Conservation (phyloP, 2,329 filamentous ascomycete genomes). For the Diaporthe sp. region DNA sequence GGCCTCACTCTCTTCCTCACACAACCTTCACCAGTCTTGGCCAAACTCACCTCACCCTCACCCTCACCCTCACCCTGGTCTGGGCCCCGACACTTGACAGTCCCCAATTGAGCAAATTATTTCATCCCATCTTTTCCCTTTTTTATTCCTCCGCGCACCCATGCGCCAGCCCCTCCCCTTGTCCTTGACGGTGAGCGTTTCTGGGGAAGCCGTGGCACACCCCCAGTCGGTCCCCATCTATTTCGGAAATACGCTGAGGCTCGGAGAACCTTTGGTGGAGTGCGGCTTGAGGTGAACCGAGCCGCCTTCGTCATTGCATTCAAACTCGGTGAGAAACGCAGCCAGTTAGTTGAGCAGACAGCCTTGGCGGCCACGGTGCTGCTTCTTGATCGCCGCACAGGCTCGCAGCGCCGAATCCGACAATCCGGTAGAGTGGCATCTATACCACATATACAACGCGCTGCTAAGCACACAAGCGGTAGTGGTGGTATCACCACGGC, state of each 20-base stretch:
- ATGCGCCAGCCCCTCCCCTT: neutral
- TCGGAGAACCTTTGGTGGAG: neutral
- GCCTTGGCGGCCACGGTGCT: conserved; percentile 3
- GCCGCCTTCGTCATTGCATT: conserved; percentile 19
- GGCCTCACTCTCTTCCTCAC: neutral
- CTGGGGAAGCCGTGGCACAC: conserved; percentile 19
- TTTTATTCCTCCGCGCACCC: conserved; percentile 7
- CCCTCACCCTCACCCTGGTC: neutral
- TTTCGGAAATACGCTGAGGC: neutral
- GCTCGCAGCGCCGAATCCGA: conserved; percentile 18
- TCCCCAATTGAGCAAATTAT: conserved; percentile 25
- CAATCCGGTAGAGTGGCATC: conserved; percentile 17
- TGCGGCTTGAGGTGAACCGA: neutral
- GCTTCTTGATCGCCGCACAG: conserved; percentile 5
- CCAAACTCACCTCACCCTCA: conserved; percentile 7
- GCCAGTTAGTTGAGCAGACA: neutral
- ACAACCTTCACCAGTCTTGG: neutral
- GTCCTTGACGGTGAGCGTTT: conserved; percentile 21
- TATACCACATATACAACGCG: neutral
- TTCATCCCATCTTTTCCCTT: conserved; percentile 19
- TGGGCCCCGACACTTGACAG: conserved; percentile 13
- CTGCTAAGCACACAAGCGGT: neutral
- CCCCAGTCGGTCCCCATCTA: conserved; percentile 7
- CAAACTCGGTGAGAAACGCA: neutral
- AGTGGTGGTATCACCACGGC: neutral